phyloP scores from a whole-genome alignment of 495 filamentous ascomycete genomes.

The Neurospora hispaniola region DNA sequence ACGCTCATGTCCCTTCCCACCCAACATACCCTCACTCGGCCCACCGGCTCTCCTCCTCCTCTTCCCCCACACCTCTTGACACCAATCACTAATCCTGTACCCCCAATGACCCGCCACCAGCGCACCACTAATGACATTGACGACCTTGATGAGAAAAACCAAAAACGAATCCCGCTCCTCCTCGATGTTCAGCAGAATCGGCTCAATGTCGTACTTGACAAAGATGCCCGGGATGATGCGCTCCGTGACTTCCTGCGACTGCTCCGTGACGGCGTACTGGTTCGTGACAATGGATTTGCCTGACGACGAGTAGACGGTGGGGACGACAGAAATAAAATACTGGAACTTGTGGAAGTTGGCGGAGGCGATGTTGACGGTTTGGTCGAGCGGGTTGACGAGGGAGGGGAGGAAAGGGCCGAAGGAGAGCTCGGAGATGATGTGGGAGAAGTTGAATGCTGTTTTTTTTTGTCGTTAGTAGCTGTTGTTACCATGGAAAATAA shows the following conservation, averaged over 20 bases:
- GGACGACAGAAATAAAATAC: constrained; percentile 95
- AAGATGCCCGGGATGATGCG: constrained; percentile 80
- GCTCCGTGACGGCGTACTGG: constrained; percentile 93
- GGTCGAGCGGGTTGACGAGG: constrained; percentile 88
- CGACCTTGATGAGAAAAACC: constrained; percentile 62
- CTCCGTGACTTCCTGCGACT: constrained; percentile 57
- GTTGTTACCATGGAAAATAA: not conserved
- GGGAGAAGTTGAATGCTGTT: constrained; percentile 92
- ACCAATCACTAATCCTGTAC: constrained; percentile 43
- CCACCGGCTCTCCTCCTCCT: constrained; percentile 30
- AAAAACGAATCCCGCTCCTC: constrained; percentile 71
- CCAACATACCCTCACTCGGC: constrained; percentile 50
- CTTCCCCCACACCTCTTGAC: constrained; percentile 36
- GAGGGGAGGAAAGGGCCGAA: constrained; percentile 93
- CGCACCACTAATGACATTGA: constrained; percentile 50
- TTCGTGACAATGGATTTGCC: constrained; percentile 70
- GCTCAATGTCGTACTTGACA: constrained; percentile 99
- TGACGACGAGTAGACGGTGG: constrained; percentile 79
- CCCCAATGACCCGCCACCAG: constrained; percentile 53
- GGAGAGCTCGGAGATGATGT: constrained; percentile 92
- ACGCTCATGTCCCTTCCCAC: constrained; percentile 7
- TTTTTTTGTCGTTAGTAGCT: not conserved
- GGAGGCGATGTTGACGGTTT: constrained; percentile 63
- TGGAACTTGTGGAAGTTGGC: constrained; percentile 90
- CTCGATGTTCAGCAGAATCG: constrained; percentile 74